These are phyloP conservation scores for Rhodotorula mucilaginosa DNA, from an alignment of 1,284 basidiomycete genomes.

Conservation along the genomic window DNA sequence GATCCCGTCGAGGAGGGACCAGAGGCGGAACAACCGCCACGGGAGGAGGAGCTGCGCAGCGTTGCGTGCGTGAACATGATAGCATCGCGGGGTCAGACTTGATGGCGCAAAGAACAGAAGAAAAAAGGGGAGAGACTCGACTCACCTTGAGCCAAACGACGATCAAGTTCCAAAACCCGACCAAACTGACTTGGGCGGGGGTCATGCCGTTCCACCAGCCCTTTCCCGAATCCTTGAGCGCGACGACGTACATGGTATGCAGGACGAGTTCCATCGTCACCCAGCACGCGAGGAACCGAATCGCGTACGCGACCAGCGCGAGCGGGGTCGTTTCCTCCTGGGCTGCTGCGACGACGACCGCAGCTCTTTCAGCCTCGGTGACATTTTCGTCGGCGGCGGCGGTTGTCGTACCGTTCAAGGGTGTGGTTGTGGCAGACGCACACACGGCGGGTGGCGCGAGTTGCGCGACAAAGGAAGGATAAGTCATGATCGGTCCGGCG, in stretches of 20 bases:
- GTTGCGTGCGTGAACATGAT: too few species aligned
- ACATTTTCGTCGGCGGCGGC: neutral
- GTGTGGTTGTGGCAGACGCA: neutral
- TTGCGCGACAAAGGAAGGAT: slow-evolving; percentile 93
- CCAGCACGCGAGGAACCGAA: slow-evolving; percentile 70
- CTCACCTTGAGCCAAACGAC: slow-evolving; percentile 92
- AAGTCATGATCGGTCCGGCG: slow-evolving; percentile 93
- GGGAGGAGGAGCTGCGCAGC: slow-evolving; percentile 75
- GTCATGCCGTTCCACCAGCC: slow-evolving; percentile 60
- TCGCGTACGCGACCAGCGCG: slow-evolving; percentile 57
- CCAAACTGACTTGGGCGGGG: slow-evolving; percentile 80
- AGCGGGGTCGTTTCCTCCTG: slow-evolving; percentile 46
- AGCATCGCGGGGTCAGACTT: too few species aligned
- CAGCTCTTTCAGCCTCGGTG: neutral
- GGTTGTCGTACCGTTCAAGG: neutral
- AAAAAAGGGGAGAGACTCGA: slow-evolving; percentile 29
- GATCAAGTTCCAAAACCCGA: slow-evolving; percentile 96
- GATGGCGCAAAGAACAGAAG: too few species aligned
- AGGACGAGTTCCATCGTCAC: slow-evolving; percentile 87
- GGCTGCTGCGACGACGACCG: neutral
- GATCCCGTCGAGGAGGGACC: slow-evolving; percentile 84
- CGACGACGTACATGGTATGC: slow-evolving; percentile 95
- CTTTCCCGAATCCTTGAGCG: slow-evolving; percentile 72
- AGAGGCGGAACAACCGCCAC: slow-evolving; percentile 96
- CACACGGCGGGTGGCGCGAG: slow-evolving; percentile 5